Evolutionary conservation across 176 grass and related monocot species (phyloP).

Genomic region (Musa beccarii): DNA sequence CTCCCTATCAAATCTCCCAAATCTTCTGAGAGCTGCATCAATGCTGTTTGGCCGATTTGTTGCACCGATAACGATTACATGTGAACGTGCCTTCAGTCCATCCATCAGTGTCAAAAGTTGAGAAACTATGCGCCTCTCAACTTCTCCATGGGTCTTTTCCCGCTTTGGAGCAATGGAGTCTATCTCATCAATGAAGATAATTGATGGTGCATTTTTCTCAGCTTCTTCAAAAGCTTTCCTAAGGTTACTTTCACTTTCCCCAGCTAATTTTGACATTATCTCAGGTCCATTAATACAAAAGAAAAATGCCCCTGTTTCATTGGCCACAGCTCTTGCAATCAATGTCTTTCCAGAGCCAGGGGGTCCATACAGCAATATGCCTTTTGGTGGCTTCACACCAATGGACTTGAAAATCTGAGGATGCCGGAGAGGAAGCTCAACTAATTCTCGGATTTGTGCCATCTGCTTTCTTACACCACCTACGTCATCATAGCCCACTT

Average conservation of each 20-base stretch:
- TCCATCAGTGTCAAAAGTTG: conserved; percentile 55
- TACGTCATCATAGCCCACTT: conserved; percentile 9
- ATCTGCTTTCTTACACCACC: conserved; percentile 10
- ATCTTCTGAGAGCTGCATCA: conserved; percentile 35
- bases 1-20: conserved; percentile 46
- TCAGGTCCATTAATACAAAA: conserved; percentile 9
- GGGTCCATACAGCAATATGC: conserved; percentile 4
- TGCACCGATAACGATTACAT: conserved; percentile 44
- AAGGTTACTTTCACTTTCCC: conserved; percentile 13
- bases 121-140: conserved; percentile 44
- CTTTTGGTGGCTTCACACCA: conserved; percentile 10
- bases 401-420: conserved; percentile 13
- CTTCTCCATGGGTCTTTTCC: conserved; percentile 48
- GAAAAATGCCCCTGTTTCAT: conserved; percentile 12
- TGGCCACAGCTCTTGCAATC: conserved; percentile 4
- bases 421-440: conserved; percentile 6
- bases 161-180: conserved; percentile 44
- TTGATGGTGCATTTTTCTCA: conserved; percentile 13
- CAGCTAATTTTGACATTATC: conserved; percentile 10
- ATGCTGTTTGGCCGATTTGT: conserved; percentile 52
- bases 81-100: conserved; percentile 28
- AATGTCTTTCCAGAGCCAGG: conserved; percentile 8
- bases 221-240: conserved; percentile 12
- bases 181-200: conserved; percentile 52
- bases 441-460: conserved; percentile 8